Base-by-base conservation (phyloP, 2,329 filamentous ascomycete species). In the Sarocladium kiliense region DNA sequence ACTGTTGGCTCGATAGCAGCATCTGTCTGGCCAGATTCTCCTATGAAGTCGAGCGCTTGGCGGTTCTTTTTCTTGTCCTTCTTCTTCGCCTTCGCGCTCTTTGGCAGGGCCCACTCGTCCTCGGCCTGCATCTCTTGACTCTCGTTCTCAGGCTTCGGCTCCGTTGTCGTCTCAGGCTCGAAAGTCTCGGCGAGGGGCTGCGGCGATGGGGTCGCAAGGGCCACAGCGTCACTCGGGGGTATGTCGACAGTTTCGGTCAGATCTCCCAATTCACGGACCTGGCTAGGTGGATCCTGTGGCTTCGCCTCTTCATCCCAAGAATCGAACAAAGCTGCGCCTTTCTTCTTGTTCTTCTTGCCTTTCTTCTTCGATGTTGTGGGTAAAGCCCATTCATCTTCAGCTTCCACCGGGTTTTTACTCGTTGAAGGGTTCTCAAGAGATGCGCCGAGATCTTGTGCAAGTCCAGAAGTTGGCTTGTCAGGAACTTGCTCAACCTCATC, bases 301-400 rank as follows among this genome's bases (percentile, higher is more conserved):
- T n/a, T 19, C 12, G 23, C 18, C 3, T 45, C 19, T 7, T 23
- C 41, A 6, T 45, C 19, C 41, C 41, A 45, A 7, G 12, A 9
- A 45, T 16, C 7, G 18, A 9, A 41, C 7, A 11, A 3, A 25
- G 23, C 10, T 7, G 14, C 16, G 11, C 16, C 41, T 18, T 45
- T 45, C 23, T 45, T 45, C 41, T 45, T 23, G 41, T 66, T 65
- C 57, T 66, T 65, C 45, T 65, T 65, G 54, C 58, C 61, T 54
- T 66, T 68, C 56, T 65, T 69, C 55, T 65, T 66, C 32, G 59
- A 57, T 25, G 36, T 27, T 27, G 19, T 18, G 18, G 26, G 45
- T 55, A 36, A 51, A 53, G 54, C 55, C 53, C 18, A 45, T 16
- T 55, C 49, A 16, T 54, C 53, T 10, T 47, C 26, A 34, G 41